These are phyloP conservation scores for Fusarium falciforme DNA, from an alignment of 2,329 filamentous ascomycete species.

Conservation along the genomic window DNA sequence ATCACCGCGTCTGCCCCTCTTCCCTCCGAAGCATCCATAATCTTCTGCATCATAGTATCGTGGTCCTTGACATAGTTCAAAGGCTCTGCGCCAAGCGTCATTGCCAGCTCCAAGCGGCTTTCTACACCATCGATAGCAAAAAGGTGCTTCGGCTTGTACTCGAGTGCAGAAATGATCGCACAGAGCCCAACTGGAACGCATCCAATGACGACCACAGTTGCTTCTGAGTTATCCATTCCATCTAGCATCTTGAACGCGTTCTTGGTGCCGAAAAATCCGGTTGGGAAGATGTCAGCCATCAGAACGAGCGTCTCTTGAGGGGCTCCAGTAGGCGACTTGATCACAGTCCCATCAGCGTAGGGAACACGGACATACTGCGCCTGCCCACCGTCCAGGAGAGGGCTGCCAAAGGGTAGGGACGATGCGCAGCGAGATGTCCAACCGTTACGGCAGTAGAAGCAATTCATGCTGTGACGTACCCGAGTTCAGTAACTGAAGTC, in stretches of 20 bases:
- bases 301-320: not conserved
- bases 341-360: not conserved
- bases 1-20: not conserved
- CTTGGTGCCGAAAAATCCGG: not conserved
- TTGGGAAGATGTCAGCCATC: not conserved
- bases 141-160: not conserved
- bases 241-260: not conserved
- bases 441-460: not conserved
- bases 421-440: not conserved
- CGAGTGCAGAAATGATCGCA: not conserved
- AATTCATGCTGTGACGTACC: not conserved
- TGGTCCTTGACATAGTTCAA: not conserved
- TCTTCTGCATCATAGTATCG: not conserved
- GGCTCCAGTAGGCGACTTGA: not conserved
- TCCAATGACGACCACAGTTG: not conserved
- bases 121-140: not conserved
- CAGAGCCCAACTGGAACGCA: not conserved
- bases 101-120: not conserved
- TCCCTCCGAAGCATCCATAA: not conserved
- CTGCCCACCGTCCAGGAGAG: not conserved
- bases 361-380: not conserved
- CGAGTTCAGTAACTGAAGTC: fast-evolving
- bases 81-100: not conserved
- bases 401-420: not conserved
- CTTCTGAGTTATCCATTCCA: not conserved